Base-by-base conservation (phyloP, 1,284 basidiomycete genomes). In the Malassezia pachydermatis region DNA sequence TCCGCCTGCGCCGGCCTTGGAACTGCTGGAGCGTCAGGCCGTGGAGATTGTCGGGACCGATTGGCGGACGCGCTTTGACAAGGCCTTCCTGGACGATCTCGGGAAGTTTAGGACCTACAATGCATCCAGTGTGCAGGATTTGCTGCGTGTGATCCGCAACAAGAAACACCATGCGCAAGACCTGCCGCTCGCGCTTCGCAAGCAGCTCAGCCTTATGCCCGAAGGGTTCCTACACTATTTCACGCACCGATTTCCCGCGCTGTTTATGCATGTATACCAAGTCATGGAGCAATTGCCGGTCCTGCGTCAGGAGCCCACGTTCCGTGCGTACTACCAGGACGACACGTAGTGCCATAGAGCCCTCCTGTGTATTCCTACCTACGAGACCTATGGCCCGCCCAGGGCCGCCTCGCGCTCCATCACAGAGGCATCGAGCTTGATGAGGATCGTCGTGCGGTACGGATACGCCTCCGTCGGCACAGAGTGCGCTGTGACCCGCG, bases 151-250 rank as follows among this genome's bases (percentile, higher is more conserved):
- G 1, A 75, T 98, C 69, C 77, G 94, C 53, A 98, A 98, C 73
- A 98, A 98, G 88, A 95, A 92, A 84, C 85, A 98, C 63, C 92
- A 98, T 71, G 96, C 94, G 68, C 92, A 96, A 75, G 88, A 92
- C 72, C 76, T 95, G 17, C 89, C 89, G 2, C 85, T 88, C 47
- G 81, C 83, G 52, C 84, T 89, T 33, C 88, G 88, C 70, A 80
- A 83, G 48, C 81, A 85, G 70, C 77, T 95, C 11, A 90, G 90
- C 7, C 76, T 83, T 4, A 82, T 96, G 76, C 92, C 94, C 0
- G 83, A 86, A 55, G 90, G 90, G 10, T 98, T 88, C 76, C 74
- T 98, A 48, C 75, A 78, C 4, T 98, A 96, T 74, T 98, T 96
- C 70, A 94, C 88, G 1, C 77, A 80, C 33, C 81, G 88, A n/a